phyloP scores from a whole-genome alignment of 768 basidiomycete genomes.

The Roridomyces roridus region DNA sequence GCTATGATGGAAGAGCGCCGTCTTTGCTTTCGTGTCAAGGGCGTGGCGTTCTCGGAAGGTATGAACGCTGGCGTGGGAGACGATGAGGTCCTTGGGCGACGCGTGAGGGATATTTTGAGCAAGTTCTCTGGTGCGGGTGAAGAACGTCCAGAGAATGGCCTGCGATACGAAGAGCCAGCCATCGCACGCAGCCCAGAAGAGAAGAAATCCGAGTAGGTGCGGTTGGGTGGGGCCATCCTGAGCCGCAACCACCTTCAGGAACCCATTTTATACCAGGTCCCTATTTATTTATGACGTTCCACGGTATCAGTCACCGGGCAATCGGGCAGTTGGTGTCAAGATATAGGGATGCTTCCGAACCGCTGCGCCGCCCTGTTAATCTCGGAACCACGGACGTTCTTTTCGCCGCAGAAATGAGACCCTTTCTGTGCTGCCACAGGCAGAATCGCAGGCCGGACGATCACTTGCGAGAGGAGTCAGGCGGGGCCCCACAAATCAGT shows the following conservation, averaged over 20 bases:
- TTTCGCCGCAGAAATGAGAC: too few species aligned
- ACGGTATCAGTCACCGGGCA: too few species aligned
- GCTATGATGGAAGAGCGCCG: constrained; percentile 40
- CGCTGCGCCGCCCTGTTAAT: too few species aligned
- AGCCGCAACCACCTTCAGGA: too few species aligned
- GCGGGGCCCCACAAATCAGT: too few species aligned
- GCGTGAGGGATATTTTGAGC: constrained; percentile 11
- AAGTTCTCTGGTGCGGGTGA: constrained; percentile 11
- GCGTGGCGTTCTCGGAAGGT: not conserved
- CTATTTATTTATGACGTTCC: not conserved
- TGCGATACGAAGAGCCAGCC: constrained; percentile 29
- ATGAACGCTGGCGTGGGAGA: constrained; percentile 1
- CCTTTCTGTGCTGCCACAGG: too few species aligned
- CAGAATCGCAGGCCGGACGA: too few species aligned
- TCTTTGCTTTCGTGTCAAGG: constrained; percentile 10
- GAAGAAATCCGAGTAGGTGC: constrained; percentile 58
- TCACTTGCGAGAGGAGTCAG: too few species aligned
- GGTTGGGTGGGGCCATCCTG: constrained; percentile 30
- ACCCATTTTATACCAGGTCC: too few species aligned
- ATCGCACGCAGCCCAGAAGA: constrained; percentile 52
- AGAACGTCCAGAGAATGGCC: constrained; percentile 11
- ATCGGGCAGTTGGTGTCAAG: too few species aligned
- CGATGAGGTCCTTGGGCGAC: constrained; percentile 14
- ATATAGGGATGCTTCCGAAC: too few species aligned
- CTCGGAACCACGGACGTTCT: too few species aligned